Base-by-base conservation (phyloP, 2,329 filamentous ascomycete species). In the Akanthomyces muscarius region DNA sequence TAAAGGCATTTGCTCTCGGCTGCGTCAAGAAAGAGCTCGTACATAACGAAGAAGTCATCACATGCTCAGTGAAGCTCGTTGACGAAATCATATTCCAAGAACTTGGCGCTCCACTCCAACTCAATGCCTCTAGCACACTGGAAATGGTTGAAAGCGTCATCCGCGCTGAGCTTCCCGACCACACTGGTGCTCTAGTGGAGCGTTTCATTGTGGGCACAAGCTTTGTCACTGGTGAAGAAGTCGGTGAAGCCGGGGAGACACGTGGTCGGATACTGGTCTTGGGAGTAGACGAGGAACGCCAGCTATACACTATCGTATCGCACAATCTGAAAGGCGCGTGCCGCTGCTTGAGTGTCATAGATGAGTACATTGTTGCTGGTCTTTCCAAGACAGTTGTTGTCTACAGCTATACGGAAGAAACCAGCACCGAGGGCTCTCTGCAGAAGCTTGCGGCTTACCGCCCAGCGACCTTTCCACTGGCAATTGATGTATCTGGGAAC, bases 131-230 rank as follows among this genome's bases (percentile, higher is more conserved):
- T 0, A 73, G 75, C 2, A 74, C 76, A 2, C 69, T 79, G 2
- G 95, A 99, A 75, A 78, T 98, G 52, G 86, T 97, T 4, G 95
- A 98, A 74, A 88, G 89, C 65, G 88, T 97, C 8, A 87, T 96
- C 63, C 86, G 91, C 41, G 88, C 91, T 6, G 85, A 91, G 68
- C 81, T 97, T 14, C 81, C 83, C 2, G 88, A 80, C 68, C 77
- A 77, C 4, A 78, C 77, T 48, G 86, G 86, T 11, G 78, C 81
- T 33, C 72, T 76, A 5, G 83, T 83, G 0, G 93, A 98, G 72
- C 83, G 92, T 48, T 98, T 98, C 71, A 79, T 98, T n/a, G 85
- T 98, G 7, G 95, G 95, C 7, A 98, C 95, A 0, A 90, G 90
- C 62, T 93, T 89, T 69, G 72, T 94, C 50, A 80, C 81, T 8